Evolutionary conservation across 2,329 filamentous ascomycete genomes (phyloP).

Genomic region (Ceratocystis ficicola): DNA sequence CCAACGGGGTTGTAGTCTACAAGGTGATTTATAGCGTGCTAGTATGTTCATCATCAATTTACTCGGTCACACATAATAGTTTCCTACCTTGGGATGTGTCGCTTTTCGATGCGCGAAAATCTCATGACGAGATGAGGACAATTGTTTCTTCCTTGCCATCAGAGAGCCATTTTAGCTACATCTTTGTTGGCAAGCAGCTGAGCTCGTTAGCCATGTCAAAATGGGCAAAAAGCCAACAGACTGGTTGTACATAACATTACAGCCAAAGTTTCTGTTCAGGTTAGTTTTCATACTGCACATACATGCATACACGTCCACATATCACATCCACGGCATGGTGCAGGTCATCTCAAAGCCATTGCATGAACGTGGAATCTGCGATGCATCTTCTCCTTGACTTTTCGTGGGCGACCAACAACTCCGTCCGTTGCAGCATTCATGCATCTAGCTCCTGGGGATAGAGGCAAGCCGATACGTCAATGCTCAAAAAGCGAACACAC

Average conservation of each 20-base stretch:
- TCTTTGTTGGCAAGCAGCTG: neutral
- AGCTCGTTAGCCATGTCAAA: too few relatives aligned
- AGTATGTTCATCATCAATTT: neutral
- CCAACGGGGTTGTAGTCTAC: slow-evolving; percentile 40
- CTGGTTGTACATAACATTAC: too few relatives aligned
- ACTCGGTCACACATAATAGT: neutral
- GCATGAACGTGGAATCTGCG: slow-evolving; percentile 13
- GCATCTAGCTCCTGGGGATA: neutral
- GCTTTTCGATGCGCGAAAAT: too few relatives aligned
- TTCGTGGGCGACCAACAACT: neutral
- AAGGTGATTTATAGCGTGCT: slow-evolving; percentile 22
- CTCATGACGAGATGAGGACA: too few relatives aligned
- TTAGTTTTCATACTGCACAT: neutral
- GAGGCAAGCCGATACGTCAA: neutral
- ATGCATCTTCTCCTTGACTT: neutral
- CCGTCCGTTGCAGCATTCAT: neutral
- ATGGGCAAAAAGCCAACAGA: too few relatives aligned
- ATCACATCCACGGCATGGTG: slow-evolving; percentile 20
- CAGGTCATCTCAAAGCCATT: slow-evolving; percentile 22
- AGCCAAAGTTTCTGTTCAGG: neutral
- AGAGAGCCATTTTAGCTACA: neutral
- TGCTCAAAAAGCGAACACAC: neutral
- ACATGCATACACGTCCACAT: neutral
- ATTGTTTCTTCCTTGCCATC: neutral
- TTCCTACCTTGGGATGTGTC: too few relatives aligned